These are phyloP conservation scores for Acorus calamus DNA, from an alignment of 106 monocot genomes.

Conservation along the genomic window DNA sequence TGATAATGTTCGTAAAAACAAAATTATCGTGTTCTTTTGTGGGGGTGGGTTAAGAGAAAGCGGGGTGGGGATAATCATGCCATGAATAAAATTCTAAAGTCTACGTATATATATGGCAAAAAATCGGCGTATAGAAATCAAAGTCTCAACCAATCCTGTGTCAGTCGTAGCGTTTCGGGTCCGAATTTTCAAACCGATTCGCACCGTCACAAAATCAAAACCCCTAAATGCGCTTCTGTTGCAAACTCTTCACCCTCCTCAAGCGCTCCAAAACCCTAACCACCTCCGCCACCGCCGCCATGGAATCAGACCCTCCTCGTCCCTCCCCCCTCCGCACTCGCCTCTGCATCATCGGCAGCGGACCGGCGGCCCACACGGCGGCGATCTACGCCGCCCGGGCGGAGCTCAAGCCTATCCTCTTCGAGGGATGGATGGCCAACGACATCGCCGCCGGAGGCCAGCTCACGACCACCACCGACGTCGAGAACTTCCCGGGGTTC, in stretches of 20 bases:
- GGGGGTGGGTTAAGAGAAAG: too few relatives aligned
- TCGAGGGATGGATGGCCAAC: neutral
- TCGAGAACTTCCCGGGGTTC: conserved; percentile 95
- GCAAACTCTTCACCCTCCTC: conserved; percentile 19
- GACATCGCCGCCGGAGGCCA: neutral
- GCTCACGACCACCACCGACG: neutral
- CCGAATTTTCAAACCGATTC: too few relatives aligned
- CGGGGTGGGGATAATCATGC: too few relatives aligned
- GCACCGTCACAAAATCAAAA: too few relatives aligned
- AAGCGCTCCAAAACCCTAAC: conserved; percentile 5
- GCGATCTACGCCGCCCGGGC: neutral
- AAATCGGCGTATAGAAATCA: too few relatives aligned
- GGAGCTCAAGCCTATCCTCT: neutral
- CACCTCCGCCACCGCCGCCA: neutral
- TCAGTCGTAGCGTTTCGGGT: too few relatives aligned
- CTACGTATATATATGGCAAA: too few relatives aligned
- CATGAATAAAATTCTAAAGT: too few relatives aligned
- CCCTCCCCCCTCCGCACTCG: conserved; percentile 21
- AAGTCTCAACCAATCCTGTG: too few relatives aligned
- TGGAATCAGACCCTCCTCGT: neutral
- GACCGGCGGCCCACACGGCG: neutral
- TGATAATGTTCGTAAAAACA: too few relatives aligned
- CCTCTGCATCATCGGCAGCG: conserved; percentile 44
- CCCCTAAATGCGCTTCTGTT: conserved; percentile 4
- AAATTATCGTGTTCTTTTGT: too few relatives aligned